phyloP scores from a whole-genome alignment of 257 asterid species.

The Orobanche coerulescens region DNA sequence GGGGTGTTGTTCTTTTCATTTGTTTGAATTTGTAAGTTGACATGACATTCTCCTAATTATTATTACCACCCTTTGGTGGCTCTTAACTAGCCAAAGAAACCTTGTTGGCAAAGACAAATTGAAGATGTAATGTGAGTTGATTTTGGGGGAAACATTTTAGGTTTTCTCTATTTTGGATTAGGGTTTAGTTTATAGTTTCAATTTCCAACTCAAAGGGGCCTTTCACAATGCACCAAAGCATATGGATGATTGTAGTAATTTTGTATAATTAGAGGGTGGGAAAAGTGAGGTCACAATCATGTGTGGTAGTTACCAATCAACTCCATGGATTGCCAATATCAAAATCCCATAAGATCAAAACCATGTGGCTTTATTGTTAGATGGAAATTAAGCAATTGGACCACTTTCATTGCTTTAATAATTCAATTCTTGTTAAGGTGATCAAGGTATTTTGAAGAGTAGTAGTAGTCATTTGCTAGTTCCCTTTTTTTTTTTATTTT shows the following conservation, averaged over 20 bases:
- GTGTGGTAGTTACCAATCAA: constrained; percentile 57
- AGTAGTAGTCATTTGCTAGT: not conserved
- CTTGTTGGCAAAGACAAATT: constrained; percentile 26
- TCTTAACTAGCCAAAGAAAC: constrained; percentile 20
- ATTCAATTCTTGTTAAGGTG: constrained; percentile 25
- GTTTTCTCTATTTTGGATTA: constrained; percentile 30
- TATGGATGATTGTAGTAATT: constrained; percentile 1
- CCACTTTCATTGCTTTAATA: constrained; percentile 26
- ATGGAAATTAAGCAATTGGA: constrained; percentile 26
- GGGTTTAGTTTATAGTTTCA: constrained; percentile 24
- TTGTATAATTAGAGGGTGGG: constrained; percentile 15
- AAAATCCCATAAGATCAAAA: constrained; percentile 21
- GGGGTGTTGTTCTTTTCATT: constrained; percentile 1
- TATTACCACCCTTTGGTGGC: constrained; percentile 24
- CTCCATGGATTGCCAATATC: constrained; percentile 32
- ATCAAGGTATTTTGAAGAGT: constrained; percentile 19
- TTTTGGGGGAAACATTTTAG: constrained; percentile 25
- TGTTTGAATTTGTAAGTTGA: constrained; percentile 30
- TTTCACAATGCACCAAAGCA: constrained; percentile 1
- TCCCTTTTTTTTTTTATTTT: not conserved
- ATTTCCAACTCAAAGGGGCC: constrained; percentile 12
- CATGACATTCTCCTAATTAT: constrained; percentile 49
- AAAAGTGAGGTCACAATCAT: constrained; percentile 41
- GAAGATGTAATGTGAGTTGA: constrained; percentile 30
- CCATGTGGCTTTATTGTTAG: constrained; percentile 29